These are phyloP conservation scores for Elongisporangium prolatum DNA, from an alignment of 352 stramenopile genomes.

Conservation along the genomic window DNA sequence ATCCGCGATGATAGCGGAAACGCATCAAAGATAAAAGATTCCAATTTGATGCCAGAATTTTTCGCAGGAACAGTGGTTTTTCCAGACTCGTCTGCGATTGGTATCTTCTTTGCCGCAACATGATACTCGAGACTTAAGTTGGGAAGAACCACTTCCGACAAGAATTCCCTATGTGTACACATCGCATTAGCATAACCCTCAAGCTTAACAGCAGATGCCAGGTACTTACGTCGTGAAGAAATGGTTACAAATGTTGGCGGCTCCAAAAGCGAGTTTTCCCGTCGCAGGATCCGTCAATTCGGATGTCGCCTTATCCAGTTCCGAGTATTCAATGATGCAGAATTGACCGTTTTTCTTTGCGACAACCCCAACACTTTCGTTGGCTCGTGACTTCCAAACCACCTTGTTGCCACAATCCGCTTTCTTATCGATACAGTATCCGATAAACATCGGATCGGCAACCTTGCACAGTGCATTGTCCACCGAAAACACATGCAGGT, in stretches of 20 bases:
- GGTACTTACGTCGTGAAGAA: conserved; percentile 90
- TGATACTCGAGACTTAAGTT: conserved; percentile 90
- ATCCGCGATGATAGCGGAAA: conserved; percentile 93
- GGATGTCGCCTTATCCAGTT: conserved; percentile 84
- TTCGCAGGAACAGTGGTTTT: conserved; percentile 69
- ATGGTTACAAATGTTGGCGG: conserved; percentile 99
- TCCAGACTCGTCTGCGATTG: conserved; percentile 80
- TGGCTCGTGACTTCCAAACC: conserved; percentile 90
- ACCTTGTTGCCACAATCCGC: conserved; percentile 97
- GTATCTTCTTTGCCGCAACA: conserved; percentile 98
- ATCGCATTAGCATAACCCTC: neutral
- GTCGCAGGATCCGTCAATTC: conserved; percentile 53
- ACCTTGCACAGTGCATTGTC: conserved; percentile 97
- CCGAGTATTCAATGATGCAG: conserved; percentile 97
- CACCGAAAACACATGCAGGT: conserved; percentile 97
- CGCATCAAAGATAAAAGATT: conserved; percentile 99
- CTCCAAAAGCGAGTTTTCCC: conserved; percentile 90
- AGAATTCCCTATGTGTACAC: conserved; percentile 37
- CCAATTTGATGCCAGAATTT: conserved; percentile 97
- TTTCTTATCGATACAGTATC: conserved; percentile 91
- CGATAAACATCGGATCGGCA: conserved; percentile 95
- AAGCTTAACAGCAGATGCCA: neutral
- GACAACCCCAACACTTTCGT: conserved; percentile 93
- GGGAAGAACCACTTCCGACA: conserved; percentile 86
- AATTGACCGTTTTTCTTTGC: conserved; percentile 76